Base-by-base conservation (phyloP, 1,139 yeast species). In the Wickerhamomyces sp. region DNA sequence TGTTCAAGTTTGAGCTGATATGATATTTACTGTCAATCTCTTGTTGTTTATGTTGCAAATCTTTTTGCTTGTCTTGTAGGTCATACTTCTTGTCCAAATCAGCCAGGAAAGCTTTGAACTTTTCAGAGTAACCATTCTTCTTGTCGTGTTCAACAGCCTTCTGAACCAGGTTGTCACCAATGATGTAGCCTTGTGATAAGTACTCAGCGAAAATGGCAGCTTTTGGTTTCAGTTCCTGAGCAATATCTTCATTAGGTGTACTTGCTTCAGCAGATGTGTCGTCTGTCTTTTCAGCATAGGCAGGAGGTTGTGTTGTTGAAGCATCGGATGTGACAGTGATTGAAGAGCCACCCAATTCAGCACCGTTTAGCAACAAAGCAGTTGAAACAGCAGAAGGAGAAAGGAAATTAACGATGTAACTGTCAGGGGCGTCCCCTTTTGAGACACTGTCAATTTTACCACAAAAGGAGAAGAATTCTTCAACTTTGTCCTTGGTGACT, bases 171-270 rank as follows among this genome's bases (percentile, higher is more conserved):
- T 71, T 65, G 58, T 85, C 94, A 37, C 83, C 72, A 31, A 85
- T 60, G 20, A 70, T 72, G 58, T 84, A 85, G 5, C 95, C 95
- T 22, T 77, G 76, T 25, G 89, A 73, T 47, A 85, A 68, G 52
- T 82, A 74, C 61, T 85, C 92, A 1, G 94, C 92, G 65, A 83
- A 67, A 43, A 85, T 78, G 20, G 88, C 79, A 45, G 80, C 65
- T 56, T 83, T 82, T 41, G 95, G 95, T 64, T 85, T 85, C 49
- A 76, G 78, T 55, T 85, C 95, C 60, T 85, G 95, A 3, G 70
- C 65, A 42, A 83, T 74, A 52, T 82, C 89, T 14, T 48, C 56
- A 15, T 46, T 14, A 14, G 25, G 14, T 5, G 10, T 30, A 15
- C 35, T 20, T 4, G 27, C 20, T 22, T 22, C 24, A 7, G 30